Percentiles rank a stretch among this genome's conserved stretches.
phyloP scores from a whole-genome alignment of 768 basidiomycete genomes.

The Mycena chlorophos region DNA sequence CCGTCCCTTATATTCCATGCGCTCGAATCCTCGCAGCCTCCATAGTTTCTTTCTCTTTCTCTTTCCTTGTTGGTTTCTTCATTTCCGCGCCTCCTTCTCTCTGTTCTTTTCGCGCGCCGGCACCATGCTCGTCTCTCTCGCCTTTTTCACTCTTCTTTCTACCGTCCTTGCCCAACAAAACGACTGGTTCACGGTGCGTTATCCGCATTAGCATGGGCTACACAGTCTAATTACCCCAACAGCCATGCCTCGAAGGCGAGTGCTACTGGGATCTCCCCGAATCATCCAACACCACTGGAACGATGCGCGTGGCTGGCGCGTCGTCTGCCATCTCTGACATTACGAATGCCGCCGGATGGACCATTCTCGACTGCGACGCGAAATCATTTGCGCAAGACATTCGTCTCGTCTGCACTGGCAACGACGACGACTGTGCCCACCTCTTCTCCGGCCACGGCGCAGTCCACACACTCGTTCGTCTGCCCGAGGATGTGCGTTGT shows the following conservation, averaged over 20 bases:
- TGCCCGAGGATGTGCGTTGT: constrained; percentile 33
- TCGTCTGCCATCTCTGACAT: background rate
- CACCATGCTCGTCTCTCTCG: constrained; percentile 15
- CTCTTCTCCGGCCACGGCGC: constrained; percentile 28
- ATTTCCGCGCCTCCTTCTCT: constrained; percentile 1
- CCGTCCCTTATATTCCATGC: too few relatives aligned
- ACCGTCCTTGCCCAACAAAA: constrained; percentile 22
- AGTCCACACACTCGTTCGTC: constrained; percentile 35
- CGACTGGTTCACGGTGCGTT: constrained; percentile 17
- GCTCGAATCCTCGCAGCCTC: too few relatives aligned
- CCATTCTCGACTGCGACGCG: background rate
- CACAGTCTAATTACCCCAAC: background rate
- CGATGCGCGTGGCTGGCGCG: background rate
- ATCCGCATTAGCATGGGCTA: background rate
- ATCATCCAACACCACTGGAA: background rate
- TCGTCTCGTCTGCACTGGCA: constrained; percentile 18
- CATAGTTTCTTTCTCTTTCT: too few relatives aligned
- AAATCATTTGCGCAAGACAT: background rate
- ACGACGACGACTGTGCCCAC: constrained; percentile 27
- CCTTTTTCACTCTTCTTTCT: constrained; percentile 16
- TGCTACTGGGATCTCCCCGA: constrained; percentile 19
- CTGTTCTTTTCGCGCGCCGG: background rate
- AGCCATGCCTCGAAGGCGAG: constrained; percentile 17
- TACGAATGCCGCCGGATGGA: background rate
- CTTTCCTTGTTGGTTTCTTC: too few relatives aligned